Base-by-base conservation (phyloP, 2,329 filamentous ascomycete genomes). In the Cordyceps fumosorosea region DNA sequence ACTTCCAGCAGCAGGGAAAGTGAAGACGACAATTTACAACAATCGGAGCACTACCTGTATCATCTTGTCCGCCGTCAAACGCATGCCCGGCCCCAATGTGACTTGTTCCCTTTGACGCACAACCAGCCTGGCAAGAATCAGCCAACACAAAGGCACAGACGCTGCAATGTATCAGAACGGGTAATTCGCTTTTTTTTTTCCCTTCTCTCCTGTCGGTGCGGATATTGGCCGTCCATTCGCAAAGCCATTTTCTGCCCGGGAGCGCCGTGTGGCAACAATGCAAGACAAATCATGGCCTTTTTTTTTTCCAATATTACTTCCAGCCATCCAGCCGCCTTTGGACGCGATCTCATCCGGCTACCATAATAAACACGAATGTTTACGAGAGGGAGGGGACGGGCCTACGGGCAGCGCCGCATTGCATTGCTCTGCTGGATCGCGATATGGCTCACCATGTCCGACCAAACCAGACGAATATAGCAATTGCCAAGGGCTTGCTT, bases 221-320 rank as follows among this genome's bases (percentile, higher is more conserved):
- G n/a, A 20, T 26, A 24, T 42, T 58, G n/a, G 16, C 20, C 34
- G 11, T 24, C 26, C 34, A 26, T 26, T 34, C 34, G 26, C 56
- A 52, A 24, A n/a, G 56, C 56, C 48, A 48, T 44, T 12, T 34
- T 52, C 56, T 34, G 48, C 52, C 56, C 48, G 48, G 56, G 24
- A 32, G 50, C 37, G 48, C 24, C 34, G 24, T n/a, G 42, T 42
- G 47, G 18, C 56, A 59, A 52, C 24, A 10, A 34, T 32, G 2
- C 34, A 45, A 51, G 45, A 58, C 56, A 29, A n/a, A 22, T 40
- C n/a, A 54, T 32, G 1, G 32, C 18, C 20, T 37, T 12, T 37
- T 37, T 10, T 7, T 37, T 37, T 12, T 2, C 34, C 34, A 37
- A 12, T 32, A 24, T 5, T 51, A 45, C 10, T 20, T 18, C 37